Percentiles rank a stretch among this genome's conserved stretches.
Evolutionary conservation across 2,329 filamentous ascomycete species (phyloP).

Genomic region (Claviceps paspali): DNA sequence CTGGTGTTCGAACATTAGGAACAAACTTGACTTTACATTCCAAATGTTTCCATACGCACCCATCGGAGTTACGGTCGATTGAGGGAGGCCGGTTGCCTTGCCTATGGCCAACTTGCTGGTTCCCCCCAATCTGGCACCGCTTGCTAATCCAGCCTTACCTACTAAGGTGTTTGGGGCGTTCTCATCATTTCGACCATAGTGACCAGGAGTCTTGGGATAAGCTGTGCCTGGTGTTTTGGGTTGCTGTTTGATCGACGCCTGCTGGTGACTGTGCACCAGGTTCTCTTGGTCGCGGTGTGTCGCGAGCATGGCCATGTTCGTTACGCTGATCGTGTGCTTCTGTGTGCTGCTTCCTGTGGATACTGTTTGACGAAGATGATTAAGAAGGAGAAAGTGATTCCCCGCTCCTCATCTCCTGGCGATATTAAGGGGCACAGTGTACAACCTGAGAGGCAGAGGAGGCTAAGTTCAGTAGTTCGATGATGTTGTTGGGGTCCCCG

Average conservation of each 20-base stretch:
- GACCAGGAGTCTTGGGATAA: slow-evolving; percentile 71
- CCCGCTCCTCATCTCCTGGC: neutral
- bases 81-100: slow-evolving; percentile 31
- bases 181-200: slow-evolving; percentile 67
- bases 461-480: neutral
- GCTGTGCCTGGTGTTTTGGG: slow-evolving; percentile 69
- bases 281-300: slow-evolving; percentile 80
- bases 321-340: neutral
- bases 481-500: slow-evolving; percentile 9
- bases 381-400: neutral
- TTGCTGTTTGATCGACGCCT: slow-evolving; percentile 59
- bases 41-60: slow-evolving; percentile 35
- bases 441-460: no score
- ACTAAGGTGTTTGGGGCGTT: slow-evolving; percentile 41
- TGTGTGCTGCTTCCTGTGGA: neutral
- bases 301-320: slow-evolving; percentile 46
- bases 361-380: neutral
- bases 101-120: slow-evolving; percentile 27
- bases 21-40: neutral
- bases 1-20: slow-evolving; percentile 10
- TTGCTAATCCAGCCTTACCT: slow-evolving; percentile 29
- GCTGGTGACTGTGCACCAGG: slow-evolving; percentile 61
- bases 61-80: slow-evolving; percentile 61
- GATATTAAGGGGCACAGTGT: neutral
- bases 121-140: slow-evolving; percentile 39